Percentiles rank a stretch among this genome's conserved stretches.
Evolutionary conservation across 2,329 filamentous ascomycete species (phyloP).

Genomic region (Talaromyces amestolkiae): DNA sequence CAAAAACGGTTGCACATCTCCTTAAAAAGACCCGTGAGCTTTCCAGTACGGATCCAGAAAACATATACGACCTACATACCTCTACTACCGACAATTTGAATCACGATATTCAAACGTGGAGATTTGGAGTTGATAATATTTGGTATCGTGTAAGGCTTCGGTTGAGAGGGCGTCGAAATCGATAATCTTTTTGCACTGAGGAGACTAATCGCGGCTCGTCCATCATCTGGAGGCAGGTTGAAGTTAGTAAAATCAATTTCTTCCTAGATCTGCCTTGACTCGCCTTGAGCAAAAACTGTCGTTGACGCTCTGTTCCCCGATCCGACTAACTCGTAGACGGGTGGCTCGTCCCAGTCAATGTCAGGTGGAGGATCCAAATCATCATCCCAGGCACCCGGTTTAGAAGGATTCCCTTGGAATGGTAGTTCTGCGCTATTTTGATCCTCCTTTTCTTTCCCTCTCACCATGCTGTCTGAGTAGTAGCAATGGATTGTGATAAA

Average conservation of each 20-base stretch:
- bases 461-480: not conserved
- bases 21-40: not conserved
- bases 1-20: slow-evolving; percentile 56
- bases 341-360: slow-evolving; percentile 1
- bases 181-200: not conserved
- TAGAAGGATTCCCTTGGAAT: not conserved
- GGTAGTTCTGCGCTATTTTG: not conserved
- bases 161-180: not conserved
- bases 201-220: slow-evolving; percentile 3
- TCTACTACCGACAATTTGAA: slow-evolving; percentile 71
- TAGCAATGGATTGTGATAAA: not conserved
- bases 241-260: slow-evolving; percentile 1
- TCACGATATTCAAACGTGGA: slow-evolving; percentile 61
- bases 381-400: not conserved
- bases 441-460: not conserved
- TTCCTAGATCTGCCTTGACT: not conserved
- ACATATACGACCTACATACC: slow-evolving; percentile 39
- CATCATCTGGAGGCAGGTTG: slow-evolving; percentile 6
- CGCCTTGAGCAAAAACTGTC: slow-evolving; percentile 1
- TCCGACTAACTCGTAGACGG: not conserved
- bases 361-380: not conserved
- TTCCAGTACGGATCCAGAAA: not conserved
- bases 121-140: slow-evolving; percentile 6
- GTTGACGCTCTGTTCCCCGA: slow-evolving; percentile 1
- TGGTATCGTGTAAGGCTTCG: not conserved